A percentile compares a stretch with the other conserved stretches of the same genome.
phyloP scores from a whole-genome alignment of 2,329 filamentous ascomycete genomes.

The Rasamsonia emersonii region DNA sequence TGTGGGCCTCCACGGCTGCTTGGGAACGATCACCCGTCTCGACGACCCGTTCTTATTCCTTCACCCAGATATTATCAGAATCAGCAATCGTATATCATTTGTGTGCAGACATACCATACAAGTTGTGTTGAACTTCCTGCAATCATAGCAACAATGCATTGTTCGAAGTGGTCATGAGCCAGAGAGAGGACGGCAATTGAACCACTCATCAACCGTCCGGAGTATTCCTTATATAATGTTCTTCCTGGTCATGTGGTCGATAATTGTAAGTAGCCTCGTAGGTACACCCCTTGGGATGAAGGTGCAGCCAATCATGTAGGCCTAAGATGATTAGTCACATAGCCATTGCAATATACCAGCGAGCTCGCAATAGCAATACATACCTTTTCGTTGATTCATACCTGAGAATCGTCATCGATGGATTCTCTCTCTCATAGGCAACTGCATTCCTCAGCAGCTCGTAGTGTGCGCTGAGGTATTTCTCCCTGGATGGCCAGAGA shows the following conservation, averaged over 20 bases:
- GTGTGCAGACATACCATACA: too few relatives aligned
- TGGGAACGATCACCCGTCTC: too few relatives aligned
- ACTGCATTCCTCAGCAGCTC: constrained; percentile 62
- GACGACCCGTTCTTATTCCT: too few relatives aligned
- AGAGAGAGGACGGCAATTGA: constrained; percentile 49
- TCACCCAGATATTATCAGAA: too few relatives aligned
- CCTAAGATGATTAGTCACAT: constrained; percentile 35
- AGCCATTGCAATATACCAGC: background rate
- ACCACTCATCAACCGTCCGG: constrained; percentile 48
- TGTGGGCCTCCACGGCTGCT: too few relatives aligned
- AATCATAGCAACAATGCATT: constrained; percentile 63
- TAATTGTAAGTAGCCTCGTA: constrained; percentile 61
- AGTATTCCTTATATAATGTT: constrained; percentile 59
- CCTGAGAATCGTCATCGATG: constrained; percentile 50
- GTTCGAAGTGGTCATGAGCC: constrained; percentile 51
- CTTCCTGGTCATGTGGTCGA: constrained; percentile 57
- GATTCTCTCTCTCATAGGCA: constrained; percentile 43
- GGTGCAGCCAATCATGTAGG: constrained; percentile 57
- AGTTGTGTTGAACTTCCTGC: too few relatives aligned
- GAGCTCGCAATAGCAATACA: background rate
- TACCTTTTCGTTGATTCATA: constrained; percentile 64
- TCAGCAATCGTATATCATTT: too few relatives aligned
- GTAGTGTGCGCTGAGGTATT: constrained; percentile 68
- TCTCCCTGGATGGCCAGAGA: constrained; percentile 52
- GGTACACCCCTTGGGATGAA: constrained; percentile 56